phyloP scores from a whole-genome alignment of 2,329 filamentous ascomycete genomes.

The Pseudogymnoascus sp. region DNA sequence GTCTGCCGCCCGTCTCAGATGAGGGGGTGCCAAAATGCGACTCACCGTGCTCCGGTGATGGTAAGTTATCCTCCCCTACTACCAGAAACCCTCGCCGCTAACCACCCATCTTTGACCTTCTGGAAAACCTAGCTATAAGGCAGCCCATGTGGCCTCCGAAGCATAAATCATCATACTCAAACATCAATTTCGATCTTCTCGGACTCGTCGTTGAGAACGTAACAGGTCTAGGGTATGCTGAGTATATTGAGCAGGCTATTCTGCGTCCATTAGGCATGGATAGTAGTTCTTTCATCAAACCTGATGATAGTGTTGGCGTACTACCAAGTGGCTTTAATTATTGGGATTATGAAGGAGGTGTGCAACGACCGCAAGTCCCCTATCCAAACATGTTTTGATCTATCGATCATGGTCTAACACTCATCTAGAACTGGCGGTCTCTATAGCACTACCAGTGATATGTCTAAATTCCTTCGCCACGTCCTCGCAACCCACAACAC shows the following conservation, averaged over 20 bases:
- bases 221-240: slow-evolving; percentile 21
- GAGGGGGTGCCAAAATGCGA: slow-evolving; percentile 2
- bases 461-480: slow-evolving; percentile 38
- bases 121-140: slow-evolving; percentile 11
- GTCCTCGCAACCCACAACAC: slow-evolving; percentile 36
- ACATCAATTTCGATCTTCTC: slow-evolving; percentile 26
- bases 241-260: slow-evolving; percentile 8
- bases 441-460: slow-evolving; percentile 25
- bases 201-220: slow-evolving; percentile 25
- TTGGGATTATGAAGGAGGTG: slow-evolving; percentile 36
- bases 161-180: slow-evolving; percentile 24
- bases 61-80: not conserved
- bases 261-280: not conserved
- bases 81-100: not conserved
- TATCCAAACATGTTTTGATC: not conserved
- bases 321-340: slow-evolving; percentile 22
- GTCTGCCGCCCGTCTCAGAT: not conserved
- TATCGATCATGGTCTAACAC: not conserved
- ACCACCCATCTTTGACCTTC: not conserved
- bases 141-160: slow-evolving; percentile 22
- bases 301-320: slow-evolving; percentile 19
- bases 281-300: not conserved
- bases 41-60: not conserved
- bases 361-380: slow-evolving; percentile 30
- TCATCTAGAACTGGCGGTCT: not conserved